Evolutionary conservation across 2,329 filamentous ascomycete species (phyloP).

Genomic region (Xylaria sp.): DNA sequence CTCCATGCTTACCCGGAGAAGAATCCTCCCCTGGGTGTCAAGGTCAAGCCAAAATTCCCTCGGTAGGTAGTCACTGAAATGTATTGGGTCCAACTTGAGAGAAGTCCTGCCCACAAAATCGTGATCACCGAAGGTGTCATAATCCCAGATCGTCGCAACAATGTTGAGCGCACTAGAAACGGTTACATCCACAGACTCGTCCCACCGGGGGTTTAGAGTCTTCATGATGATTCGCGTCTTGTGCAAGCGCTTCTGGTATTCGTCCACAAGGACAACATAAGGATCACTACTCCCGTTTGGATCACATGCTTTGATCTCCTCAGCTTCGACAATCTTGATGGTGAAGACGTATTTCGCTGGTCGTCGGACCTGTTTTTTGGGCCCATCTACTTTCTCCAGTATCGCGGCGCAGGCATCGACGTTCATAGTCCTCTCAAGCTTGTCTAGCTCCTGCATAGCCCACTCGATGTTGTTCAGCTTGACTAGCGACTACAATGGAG

Average conservation of each 20-base stretch:
- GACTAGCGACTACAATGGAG: slow-evolving; percentile 78
- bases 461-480: slow-evolving; percentile 99
- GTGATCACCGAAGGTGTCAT: slow-evolving; percentile 96
- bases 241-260: slow-evolving; percentile 95
- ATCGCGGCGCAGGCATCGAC: slow-evolving; percentile 90
- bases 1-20: slow-evolving; percentile 97
- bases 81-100: slow-evolving; percentile 95
- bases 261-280: slow-evolving; percentile 95
- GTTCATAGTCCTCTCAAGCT: slow-evolving; percentile 88
- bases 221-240: slow-evolving; percentile 94
- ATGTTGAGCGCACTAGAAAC: slow-evolving; percentile 92
- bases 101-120: slow-evolving; percentile 98
- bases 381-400: slow-evolving; percentile 78
- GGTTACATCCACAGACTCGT: slow-evolving; percentile 95
- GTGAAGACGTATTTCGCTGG: slow-evolving; percentile 96
- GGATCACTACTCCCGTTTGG: slow-evolving; percentile 94
- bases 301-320: slow-evolving; percentile 98
- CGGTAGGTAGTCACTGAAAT: slow-evolving; percentile 95
- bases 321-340: slow-evolving; percentile 97
- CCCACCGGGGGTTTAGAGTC: slow-evolving; percentile 94
- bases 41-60: slow-evolving; percentile 98
- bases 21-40: slow-evolving; percentile 89
- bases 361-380: slow-evolving; percentile 71
- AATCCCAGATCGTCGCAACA: slow-evolving; percentile 98
- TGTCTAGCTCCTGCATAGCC: slow-evolving; percentile 90